Evolutionary conservation across 176 grass and related monocot genomes (phyloP).

Genomic region (Oryza meridionalis): DNA sequence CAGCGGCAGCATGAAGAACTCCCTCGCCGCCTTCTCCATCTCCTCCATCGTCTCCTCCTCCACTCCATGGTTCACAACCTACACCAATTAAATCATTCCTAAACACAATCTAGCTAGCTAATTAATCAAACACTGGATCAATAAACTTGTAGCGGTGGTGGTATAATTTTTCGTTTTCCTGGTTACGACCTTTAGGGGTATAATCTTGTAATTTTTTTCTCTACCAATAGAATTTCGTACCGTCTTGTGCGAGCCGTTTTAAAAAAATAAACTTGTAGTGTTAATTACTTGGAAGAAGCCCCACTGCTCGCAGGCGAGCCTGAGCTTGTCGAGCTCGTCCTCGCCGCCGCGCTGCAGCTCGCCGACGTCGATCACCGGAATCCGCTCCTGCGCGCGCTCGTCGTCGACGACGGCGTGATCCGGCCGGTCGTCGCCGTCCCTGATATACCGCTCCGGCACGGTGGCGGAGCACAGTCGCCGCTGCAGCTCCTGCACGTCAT

Average conservation of each 20-base stretch:
- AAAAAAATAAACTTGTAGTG: background rate
- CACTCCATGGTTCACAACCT: background rate
- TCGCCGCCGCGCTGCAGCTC: constrained; percentile 38
- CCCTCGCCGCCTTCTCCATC: background rate
- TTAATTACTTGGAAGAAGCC: constrained; percentile 75
- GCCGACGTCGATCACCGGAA: constrained; percentile 71
- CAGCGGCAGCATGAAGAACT: constrained; percentile 17
- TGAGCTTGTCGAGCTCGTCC: constrained; percentile 60
- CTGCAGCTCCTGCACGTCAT: constrained; percentile 81
- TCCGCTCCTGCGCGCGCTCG: constrained; percentile 21
- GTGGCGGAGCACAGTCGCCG: constrained; percentile 19
- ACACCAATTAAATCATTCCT: background rate
- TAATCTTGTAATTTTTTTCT: too few relatives aligned
- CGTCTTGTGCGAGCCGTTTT: too few relatives aligned
- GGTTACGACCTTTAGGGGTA: too few relatives aligned
- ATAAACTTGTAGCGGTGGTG: background rate
- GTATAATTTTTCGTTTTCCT: too few relatives aligned
- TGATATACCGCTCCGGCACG: constrained; percentile 72
- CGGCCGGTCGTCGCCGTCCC: constrained; percentile 57
- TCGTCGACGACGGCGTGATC: background rate
- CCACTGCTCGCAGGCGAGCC: constrained; percentile 75
- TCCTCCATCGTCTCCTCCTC: background rate
- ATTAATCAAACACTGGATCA: too few relatives aligned
- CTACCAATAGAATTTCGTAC: too few relatives aligned
- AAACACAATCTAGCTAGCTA: too few relatives aligned